Conservation (phyloP, 2,329 filamentous ascomycete species). For the Clonostachys solani region DNA sequence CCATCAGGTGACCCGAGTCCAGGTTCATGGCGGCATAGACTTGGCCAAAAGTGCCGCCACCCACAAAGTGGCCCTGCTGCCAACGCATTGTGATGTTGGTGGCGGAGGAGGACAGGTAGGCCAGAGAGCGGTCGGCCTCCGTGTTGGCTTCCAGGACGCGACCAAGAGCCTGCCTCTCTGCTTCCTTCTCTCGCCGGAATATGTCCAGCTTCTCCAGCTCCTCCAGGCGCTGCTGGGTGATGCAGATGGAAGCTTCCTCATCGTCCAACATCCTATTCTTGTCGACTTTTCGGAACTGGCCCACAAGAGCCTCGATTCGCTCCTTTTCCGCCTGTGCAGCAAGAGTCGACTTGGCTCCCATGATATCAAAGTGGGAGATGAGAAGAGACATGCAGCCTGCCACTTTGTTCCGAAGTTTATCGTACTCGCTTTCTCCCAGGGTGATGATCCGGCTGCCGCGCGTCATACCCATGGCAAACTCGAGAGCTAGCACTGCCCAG, state of each 20-base stretch:
- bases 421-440: conserved; percentile 84
- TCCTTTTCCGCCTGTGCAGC: conserved; percentile 94
- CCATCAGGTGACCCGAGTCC: conserved; percentile 94
- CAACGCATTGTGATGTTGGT: conserved; percentile 94
- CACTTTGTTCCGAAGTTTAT: conserved; percentile 78
- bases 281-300: conserved; percentile 73
- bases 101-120: conserved; percentile 87
- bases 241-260: conserved; percentile 73
- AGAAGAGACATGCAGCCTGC: conserved; percentile 95
- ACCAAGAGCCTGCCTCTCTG: conserved; percentile 82
- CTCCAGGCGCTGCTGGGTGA: conserved; percentile 71
- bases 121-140: conserved; percentile 91
- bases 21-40: conserved; percentile 97
- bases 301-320: conserved; percentile 73
- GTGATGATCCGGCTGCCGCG: conserved; percentile 89
- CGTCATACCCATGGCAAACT: conserved; percentile 98
- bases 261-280: conserved; percentile 72
- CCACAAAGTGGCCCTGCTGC: conserved; percentile 98
- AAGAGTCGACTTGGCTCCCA: conserved; percentile 90
- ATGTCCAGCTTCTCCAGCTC: conserved; percentile 76
- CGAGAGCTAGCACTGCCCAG: conserved; percentile 92
- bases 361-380: conserved; percentile 98
- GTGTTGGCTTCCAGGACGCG: conserved; percentile 91
- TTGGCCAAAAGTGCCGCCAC: conserved; percentile 93
- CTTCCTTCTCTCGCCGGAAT: conserved; percentile 70